These are phyloP conservation scores for Coemansia sp. DNA, from an alignment of 192 early-diverging fungal genomes.

Conservation along the genomic window DNA sequence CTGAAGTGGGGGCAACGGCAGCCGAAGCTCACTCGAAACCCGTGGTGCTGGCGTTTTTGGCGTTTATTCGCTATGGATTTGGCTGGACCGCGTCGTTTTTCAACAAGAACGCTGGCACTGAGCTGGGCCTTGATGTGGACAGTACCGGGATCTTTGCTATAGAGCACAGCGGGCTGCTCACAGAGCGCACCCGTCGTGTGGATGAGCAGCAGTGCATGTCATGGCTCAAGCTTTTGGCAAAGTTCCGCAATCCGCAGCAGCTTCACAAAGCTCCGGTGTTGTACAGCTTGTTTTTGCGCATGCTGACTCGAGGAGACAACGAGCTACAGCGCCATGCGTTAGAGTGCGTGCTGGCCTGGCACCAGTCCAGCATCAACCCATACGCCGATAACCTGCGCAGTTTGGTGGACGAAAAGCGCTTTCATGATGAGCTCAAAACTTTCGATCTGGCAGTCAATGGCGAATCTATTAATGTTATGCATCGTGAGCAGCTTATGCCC, in stretches of 20 bases:
- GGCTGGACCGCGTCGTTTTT: slow-evolving; percentile 40
- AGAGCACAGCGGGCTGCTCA: slow-evolving; percentile 25
- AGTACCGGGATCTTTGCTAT: slow-evolving; percentile 5
- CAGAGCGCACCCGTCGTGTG: slow-evolving; percentile 15
- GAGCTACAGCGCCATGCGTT: slow-evolving; percentile 76
- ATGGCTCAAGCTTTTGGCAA: slow-evolving; percentile 41
- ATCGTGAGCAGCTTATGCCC: slow-evolving; percentile 71
- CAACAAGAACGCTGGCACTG: slow-evolving; percentile 9
- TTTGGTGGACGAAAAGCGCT: slow-evolving; percentile 79
- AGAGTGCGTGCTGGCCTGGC: slow-evolving; percentile 84
- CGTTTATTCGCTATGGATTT: slow-evolving; percentile 45
- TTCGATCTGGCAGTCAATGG: slow-evolving; percentile 67
- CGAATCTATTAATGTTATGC: slow-evolving; percentile 59
- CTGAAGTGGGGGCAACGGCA: slow-evolving; percentile 56
- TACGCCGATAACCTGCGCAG: slow-evolving; percentile 76
- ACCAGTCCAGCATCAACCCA: slow-evolving; percentile 60
- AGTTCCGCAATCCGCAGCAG: slow-evolving; percentile 36
- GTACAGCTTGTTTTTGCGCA: slow-evolving; percentile 57
- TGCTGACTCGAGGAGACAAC: slow-evolving; percentile 79
- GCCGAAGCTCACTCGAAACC: slow-evolving; percentile 64
- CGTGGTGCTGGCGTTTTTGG: slow-evolving; percentile 64
- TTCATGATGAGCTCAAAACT: slow-evolving; percentile 85
- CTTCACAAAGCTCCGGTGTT: slow-evolving; percentile 21
- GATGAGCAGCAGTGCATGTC: slow-evolving; percentile 19
- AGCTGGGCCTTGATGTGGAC: slow-evolving; percentile 11